phyloP scores from a whole-genome alignment of 2,329 filamentous ascomycete species.

The Arthrinium phaeospermum region DNA sequence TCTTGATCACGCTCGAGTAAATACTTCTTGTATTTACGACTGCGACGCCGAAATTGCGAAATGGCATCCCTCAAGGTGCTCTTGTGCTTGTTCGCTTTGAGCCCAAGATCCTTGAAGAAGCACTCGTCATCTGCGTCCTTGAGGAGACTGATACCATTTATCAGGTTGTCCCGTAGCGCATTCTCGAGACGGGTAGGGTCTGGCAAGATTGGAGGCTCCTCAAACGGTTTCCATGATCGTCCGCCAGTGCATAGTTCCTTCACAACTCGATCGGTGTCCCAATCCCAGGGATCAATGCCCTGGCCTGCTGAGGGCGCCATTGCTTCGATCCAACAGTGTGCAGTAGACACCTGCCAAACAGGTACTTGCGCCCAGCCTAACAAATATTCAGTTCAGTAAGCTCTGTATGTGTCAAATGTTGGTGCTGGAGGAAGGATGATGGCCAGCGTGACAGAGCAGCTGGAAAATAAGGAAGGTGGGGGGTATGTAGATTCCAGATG shows the following conservation, averaged over 20 bases:
- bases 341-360: background rate
- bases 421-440: background rate
- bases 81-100: conserved; percentile 64
- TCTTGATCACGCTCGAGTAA: conserved; percentile 25
- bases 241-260: conserved; percentile 65
- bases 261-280: conserved; percentile 72
- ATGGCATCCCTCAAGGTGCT: conserved; percentile 64
- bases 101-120: conserved; percentile 57
- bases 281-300: conserved; percentile 72
- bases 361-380: background rate
- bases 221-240: conserved; percentile 52
- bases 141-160: conserved; percentile 70
- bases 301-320: conserved; percentile 40
- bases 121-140: conserved; percentile 60
- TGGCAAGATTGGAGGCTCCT: conserved; percentile 48
- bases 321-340: conserved; percentile 11
- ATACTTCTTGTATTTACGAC: conserved; percentile 50
- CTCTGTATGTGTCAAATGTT: background rate
- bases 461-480: background rate
- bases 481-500: background rate
- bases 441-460: background rate
- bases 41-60: conserved; percentile 57
- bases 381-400: background rate
- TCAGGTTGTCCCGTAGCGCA: conserved; percentile 63
- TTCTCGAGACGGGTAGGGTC: conserved; percentile 58